Conservation (phyloP, 192 early-diverging fungal species). For the Diversispora epigaea region DNA sequence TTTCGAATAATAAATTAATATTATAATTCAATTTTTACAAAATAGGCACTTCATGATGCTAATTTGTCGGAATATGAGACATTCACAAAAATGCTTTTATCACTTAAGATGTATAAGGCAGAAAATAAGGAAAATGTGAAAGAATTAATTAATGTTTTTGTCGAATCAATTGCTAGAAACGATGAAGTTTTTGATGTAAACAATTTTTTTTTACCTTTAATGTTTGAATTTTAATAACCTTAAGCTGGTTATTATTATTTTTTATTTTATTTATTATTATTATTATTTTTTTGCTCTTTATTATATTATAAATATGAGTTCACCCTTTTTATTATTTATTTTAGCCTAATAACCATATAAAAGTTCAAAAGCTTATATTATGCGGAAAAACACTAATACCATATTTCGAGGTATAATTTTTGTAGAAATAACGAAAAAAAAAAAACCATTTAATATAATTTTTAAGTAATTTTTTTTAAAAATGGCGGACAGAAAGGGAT, state of each 20-base stretch:
- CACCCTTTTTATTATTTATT: neutral
- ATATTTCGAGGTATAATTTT: constrained; percentile 27
- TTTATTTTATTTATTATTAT: neutral
- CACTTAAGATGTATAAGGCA: constrained; percentile 13
- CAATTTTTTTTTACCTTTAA: neutral
- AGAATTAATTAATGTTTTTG: constrained; percentile 10
- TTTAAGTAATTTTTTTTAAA: neutral
- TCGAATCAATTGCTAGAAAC: constrained; percentile 6
- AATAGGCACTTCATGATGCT: constrained; percentile 27
- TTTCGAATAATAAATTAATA: too few species aligned
- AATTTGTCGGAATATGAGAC: constrained; percentile 22
- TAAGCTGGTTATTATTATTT: neutral
- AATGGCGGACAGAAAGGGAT: constrained; percentile 26
- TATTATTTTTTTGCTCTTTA: too few species aligned
- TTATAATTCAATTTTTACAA: neutral
- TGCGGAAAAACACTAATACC: constrained; percentile 30
- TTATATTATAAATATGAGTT: too few species aligned
- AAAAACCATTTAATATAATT: neutral
- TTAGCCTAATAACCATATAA: constrained; percentile 23
- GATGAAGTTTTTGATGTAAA: constrained; percentile 29
- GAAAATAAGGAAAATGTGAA: constrained; percentile 23
- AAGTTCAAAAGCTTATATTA: constrained; percentile 23
- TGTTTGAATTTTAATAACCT: neutral
- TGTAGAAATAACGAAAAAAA: neutral
- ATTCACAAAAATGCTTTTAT: constrained; percentile 22